Evolutionary conservation across 2,329 filamentous ascomycete species (phyloP), one percentile per base, ranked within the genome.

Genomic region (Colletotrichum sp.): DNA sequence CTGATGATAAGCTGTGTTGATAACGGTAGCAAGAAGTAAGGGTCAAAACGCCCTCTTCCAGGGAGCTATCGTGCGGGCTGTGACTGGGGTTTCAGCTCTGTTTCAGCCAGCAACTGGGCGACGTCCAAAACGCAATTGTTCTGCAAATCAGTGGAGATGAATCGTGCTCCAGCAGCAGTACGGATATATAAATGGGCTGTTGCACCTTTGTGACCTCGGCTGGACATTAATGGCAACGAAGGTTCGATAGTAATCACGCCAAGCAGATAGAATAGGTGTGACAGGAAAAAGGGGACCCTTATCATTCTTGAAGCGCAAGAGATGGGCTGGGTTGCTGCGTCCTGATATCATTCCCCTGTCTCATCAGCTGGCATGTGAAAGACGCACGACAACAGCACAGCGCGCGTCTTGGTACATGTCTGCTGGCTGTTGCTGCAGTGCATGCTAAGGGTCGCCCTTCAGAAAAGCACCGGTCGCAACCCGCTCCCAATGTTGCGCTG

Each of bases 1-100:
- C 36, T 69, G 67, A 34, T 34, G 22, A 8, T 66, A 15, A 52
- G 22, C 34, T 25, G 13, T 13, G 22, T 39, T 52, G 36, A 32
- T 30, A 48, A 28, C 16, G 12, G 44, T 57, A 11, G 30, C 36
- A 16, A 22, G n/a, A 57, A 52, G 39, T 30, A 34, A 57, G 39
- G 39, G 71, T 55, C 66, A 44, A 66, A 66, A 61, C 32, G 11
- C 48, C 60, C 44, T 39, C 32, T 55, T 44, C 28, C 30, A 57
- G 59, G 73, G 69, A 68, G 63, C 59, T 70, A n/a, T 22, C 28
- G 19, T 22, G 68, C 57, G 68, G 39, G 8, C 68, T 48, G 68
- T 63, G 57, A 63, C 57, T 32, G 63, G 15, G 48, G 74, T 76
- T 76, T 76, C 74, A 76, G 70, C 48, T 68, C 44, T 36, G 74